Evolutionary conservation across 352 stramenopile genomes (phyloP).

Genomic region (Phytophthora parvispora): DNA sequence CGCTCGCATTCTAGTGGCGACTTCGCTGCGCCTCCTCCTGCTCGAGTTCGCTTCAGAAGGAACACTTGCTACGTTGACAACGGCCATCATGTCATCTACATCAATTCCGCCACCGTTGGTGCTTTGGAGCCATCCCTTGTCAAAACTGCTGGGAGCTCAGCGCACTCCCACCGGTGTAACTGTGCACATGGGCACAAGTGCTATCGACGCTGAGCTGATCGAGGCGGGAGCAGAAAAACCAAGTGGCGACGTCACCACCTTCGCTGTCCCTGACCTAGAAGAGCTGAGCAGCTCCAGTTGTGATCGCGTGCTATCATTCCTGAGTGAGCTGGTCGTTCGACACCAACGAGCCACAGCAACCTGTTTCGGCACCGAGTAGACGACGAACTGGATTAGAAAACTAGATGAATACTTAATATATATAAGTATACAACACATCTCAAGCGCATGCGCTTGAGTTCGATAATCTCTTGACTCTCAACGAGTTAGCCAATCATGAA

Average conservation of each 20-base stretch:
- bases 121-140: conserved; percentile 37
- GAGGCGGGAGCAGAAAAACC: conserved; percentile 13
- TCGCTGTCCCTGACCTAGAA: conserved; percentile 30
- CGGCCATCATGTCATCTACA: conserved; percentile 41
- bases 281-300: conserved; percentile 24
- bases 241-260: conserved; percentile 27
- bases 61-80: conserved; percentile 39
- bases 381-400: conserved; percentile 4
- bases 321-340: conserved; percentile 32
- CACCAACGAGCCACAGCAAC: conserved; percentile 38
- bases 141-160: conserved; percentile 32
- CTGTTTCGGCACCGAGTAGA: conserved; percentile 26
- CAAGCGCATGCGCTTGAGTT: conserved; percentile 3
- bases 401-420: conserved; percentile 20
- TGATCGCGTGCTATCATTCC: conserved; percentile 31
- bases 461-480: not conserved
- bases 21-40: conserved; percentile 76
- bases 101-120: conserved; percentile 38
- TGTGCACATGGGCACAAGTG: conserved; percentile 27
- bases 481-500: not conserved
- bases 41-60: conserved; percentile 39
- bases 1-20: conserved; percentile 76
- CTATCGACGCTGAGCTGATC: conserved; percentile 15
- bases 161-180: conserved; percentile 30
- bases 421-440: not conserved